phyloP scores from a whole-genome alignment of 352 stramenopile genomes.

The Aphanomyces astaci region DNA sequence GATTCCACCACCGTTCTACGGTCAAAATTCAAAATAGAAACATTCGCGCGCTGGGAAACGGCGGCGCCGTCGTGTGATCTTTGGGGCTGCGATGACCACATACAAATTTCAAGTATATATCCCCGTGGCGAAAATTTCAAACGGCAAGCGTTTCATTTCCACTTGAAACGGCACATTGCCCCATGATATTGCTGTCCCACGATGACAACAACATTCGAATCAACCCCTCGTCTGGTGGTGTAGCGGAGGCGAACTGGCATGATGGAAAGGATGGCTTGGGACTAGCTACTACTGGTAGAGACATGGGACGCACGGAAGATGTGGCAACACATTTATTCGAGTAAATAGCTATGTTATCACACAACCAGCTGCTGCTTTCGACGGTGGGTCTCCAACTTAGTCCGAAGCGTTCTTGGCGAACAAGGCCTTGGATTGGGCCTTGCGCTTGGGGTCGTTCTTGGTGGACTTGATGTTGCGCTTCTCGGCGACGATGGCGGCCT shows the following conservation, averaged over 20 bases:
- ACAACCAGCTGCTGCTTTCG: slow-evolving; percentile 9
- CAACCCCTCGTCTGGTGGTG: too few species aligned
- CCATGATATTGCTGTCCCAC: background rate
- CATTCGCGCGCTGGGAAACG: background rate
- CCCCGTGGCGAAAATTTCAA: background rate
- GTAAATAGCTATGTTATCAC: slow-evolving; percentile 14
- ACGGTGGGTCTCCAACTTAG: slow-evolving; percentile 33
- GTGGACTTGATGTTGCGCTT: slow-evolving; percentile 82
- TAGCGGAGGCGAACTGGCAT: too few species aligned
- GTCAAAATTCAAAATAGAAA: slow-evolving; percentile 12
- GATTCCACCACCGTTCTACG: too few species aligned
- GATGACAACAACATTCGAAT: too few species aligned
- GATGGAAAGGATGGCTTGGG: too few species aligned
- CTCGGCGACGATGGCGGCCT: slow-evolving; percentile 64
- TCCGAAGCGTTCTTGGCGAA: slow-evolving; percentile 77
- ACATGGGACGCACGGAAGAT: background rate
- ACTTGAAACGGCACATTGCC: too few species aligned
- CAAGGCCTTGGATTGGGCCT: slow-evolving; percentile 63
- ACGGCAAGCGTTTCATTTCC: slow-evolving; percentile 3
- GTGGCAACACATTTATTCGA: slow-evolving; percentile 19
- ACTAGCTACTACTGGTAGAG: background rate
- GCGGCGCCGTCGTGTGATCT: background rate
- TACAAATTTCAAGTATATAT: slow-evolving; percentile 2
- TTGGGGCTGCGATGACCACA: background rate
- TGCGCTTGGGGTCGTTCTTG: slow-evolving; percentile 61